Evolutionary conservation across 2,329 filamentous ascomycete genomes (phyloP), one percentile per base, ranked within the genome.

Genomic region (Polytolypa hystricis): DNA sequence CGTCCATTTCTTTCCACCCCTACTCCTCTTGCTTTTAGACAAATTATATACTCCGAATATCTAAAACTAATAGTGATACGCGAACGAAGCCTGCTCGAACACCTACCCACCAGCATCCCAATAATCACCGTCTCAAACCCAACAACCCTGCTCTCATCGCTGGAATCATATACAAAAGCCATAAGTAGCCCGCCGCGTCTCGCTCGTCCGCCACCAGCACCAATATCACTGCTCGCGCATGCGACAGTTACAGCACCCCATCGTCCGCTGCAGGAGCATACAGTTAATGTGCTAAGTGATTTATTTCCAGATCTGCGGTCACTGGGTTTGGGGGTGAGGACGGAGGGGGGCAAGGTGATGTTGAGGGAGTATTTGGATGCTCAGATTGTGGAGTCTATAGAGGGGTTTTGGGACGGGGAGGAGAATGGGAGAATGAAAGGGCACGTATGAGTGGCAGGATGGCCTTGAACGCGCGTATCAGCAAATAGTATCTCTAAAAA

Each of bases 331-430:
- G 35, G 44, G 35, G 37, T 37, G 12, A 47, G 35, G 26, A 51
- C 42, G 6, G 30, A 29, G 9, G 36, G 45, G 11, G 51, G 51
- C 12, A 47, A 35, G 37, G 41, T 39, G 23, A 21, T 49, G 17
- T 35, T 66, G 35, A 42, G 42, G 14, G 51, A 53, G 17, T 54
- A 61, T 29, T 42, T 64, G 2, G 60, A 55, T 4, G 46, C 51
- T 14, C 46, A 47, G 15, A 44, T 49, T 25, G 55, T 43, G 11
- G 36, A 19, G 16, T 49, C 51, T n/a, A 47, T 65, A 29, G 34
- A 55, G n/a, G 49, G 51, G 9, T 64, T 63, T 41, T 65, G 62
- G 60, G 42, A 36, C 21, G n/a, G 7, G 7, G 21, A 25, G 21
- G 21, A n/a, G 7, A 25, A 25, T 25, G 21, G 21, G n/a, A 25